Evolutionary conservation across 345 rosid species (phyloP).

Genomic region (Mallotus nudiflorus): DNA sequence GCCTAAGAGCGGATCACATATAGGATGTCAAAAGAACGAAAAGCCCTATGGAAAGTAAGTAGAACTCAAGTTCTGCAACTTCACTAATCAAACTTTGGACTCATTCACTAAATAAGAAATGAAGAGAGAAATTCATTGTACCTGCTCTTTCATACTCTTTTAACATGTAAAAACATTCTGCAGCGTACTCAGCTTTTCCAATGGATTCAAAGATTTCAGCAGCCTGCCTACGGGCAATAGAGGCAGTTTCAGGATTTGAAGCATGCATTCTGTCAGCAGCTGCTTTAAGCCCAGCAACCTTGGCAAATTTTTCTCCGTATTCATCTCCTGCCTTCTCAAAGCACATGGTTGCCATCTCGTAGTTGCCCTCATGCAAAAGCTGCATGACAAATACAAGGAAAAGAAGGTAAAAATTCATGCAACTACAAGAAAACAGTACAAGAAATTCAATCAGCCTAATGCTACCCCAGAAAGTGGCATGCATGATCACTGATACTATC

Average conservation of each 20-base stretch:
- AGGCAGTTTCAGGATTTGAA: constrained; percentile 39
- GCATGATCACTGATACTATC: not conserved
- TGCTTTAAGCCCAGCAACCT: constrained; percentile 45
- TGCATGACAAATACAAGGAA: constrained; percentile 19
- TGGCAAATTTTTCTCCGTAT: constrained; percentile 41
- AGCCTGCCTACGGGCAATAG: constrained; percentile 40
- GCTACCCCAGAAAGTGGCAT: not conserved
- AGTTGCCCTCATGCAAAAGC: constrained; percentile 45
- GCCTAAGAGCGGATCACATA: too few relatives aligned
- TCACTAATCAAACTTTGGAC: too few relatives aligned
- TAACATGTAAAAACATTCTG: constrained; percentile 40
- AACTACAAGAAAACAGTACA: not conserved
- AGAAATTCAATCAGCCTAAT: too few relatives aligned
- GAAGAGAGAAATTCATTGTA: not conserved
- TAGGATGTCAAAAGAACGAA: too few relatives aligned
- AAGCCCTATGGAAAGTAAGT: too few relatives aligned
- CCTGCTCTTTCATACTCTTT: constrained; percentile 49
- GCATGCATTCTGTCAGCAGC: constrained; percentile 38
- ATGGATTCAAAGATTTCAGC: constrained; percentile 47
- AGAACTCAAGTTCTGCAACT: too few relatives aligned
- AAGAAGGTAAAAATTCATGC: not conserved
- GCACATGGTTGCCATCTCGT: constrained; percentile 48
- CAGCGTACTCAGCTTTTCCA: constrained; percentile 46
- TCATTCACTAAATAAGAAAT: not conserved
- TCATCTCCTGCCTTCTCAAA: constrained; percentile 48